Conservation (phyloP, 2,329 filamentous ascomycete species). For the Apiospora phragmitis region DNA sequence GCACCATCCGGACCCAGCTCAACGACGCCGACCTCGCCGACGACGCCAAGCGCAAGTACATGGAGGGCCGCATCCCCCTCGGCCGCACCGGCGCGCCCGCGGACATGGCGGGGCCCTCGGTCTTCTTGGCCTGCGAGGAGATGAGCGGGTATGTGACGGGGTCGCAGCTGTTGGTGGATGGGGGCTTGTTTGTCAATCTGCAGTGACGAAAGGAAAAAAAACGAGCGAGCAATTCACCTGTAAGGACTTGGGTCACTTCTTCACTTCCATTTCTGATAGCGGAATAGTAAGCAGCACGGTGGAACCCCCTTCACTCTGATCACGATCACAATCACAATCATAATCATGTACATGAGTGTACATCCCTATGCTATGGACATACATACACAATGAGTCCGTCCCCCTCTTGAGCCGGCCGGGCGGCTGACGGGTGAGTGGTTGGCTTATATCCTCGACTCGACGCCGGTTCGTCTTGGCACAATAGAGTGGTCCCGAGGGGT, state of each 20-base stretch:
- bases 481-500: not conserved
- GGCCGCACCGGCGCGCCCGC: slow-evolving; percentile 69
- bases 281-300: not conserved
- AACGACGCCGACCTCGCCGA: slow-evolving; percentile 82
- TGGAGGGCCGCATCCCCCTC: slow-evolving; percentile 79
- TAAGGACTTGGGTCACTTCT: not conserved
- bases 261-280: not conserved
- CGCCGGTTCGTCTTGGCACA: not conserved
- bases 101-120: slow-evolving; percentile 82
- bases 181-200: slow-evolving; percentile 85
- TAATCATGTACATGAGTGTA: not conserved
- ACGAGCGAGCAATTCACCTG: not conserved
- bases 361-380: not conserved
- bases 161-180: slow-evolving; percentile 82
- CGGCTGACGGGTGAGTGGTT: not conserved
- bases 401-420: not conserved
- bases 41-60: slow-evolving; percentile 70
- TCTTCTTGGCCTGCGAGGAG: slow-evolving; percentile 79
- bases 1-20: slow-evolving; percentile 80
- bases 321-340: not conserved
- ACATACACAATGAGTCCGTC: not conserved
- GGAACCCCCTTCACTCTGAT: not conserved
- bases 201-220: slow-evolving; percentile 49
- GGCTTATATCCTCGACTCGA: not conserved
- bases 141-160: slow-evolving; percentile 82